phyloP scores from a whole-genome alignment of 352 stramenopile genomes.

The Phytopythium cucurbitacearum region DNA sequence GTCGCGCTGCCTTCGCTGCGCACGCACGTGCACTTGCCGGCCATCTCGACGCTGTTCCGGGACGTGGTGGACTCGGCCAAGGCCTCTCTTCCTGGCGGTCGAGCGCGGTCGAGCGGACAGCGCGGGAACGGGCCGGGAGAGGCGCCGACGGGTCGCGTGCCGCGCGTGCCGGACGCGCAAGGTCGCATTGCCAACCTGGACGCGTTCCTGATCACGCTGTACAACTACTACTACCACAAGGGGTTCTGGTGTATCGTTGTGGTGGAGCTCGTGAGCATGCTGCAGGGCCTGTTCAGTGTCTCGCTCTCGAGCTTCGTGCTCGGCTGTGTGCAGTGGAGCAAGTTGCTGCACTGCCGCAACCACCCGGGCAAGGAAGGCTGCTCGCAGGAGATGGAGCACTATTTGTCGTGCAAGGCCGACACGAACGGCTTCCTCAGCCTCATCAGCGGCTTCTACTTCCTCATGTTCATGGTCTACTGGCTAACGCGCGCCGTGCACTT shows the following conservation, averaged over 20 bases:
- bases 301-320: constrained; percentile 93
- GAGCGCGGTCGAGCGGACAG: constrained; percentile 2
- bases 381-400: constrained; percentile 61
- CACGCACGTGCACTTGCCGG: constrained; percentile 65
- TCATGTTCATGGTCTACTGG: constrained; percentile 94
- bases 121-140: constrained; percentile 6
- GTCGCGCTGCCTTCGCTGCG: constrained; percentile 54
- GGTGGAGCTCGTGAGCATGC: constrained; percentile 88
- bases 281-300: constrained; percentile 95
- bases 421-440: constrained; percentile 52
- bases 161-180: constrained; percentile 56
- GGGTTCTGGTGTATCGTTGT: constrained; percentile 89
- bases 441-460: constrained; percentile 89
- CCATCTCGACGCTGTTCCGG: constrained; percentile 75
- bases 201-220: constrained; percentile 90
- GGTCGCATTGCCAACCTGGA: constrained; percentile 85
- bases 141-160: constrained; percentile 10
- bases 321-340: constrained; percentile 94
- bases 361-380: constrained; percentile 78
- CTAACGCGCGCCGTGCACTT: constrained; percentile 82
- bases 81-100: constrained; percentile 20
- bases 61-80: constrained; percentile 56
- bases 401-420: constrained; percentile 58
- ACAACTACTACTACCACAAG: constrained; percentile 94
- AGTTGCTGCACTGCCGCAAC: constrained; percentile 78